Conservation (phyloP, 345 rosid genomes). For the Corymbia maculata region DNA sequence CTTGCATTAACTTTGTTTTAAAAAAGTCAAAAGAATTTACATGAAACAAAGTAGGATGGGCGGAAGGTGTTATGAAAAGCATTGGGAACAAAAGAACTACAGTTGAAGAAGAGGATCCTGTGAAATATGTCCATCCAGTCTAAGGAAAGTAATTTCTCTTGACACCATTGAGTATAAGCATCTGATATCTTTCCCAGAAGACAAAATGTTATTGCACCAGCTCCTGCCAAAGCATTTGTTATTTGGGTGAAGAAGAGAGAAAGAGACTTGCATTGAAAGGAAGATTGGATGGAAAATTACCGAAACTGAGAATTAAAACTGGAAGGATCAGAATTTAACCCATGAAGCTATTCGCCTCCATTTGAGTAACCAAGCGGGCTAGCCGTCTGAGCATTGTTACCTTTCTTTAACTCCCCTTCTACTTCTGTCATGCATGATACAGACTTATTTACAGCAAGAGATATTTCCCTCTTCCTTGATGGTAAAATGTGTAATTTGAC, state of each 20-base stretch:
- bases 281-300: background rate
- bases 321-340: background rate
- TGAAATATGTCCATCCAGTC: conserved; percentile 95
- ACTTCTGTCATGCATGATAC: background rate
- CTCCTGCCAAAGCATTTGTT: background rate
- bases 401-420: background rate
- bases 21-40: background rate
- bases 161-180: conserved; percentile 73
- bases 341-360: background rate
- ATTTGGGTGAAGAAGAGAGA: background rate
- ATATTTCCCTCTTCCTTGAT: background rate
- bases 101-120: conserved; percentile 46
- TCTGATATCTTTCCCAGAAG: conserved; percentile 56
- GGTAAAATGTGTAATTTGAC: background rate
- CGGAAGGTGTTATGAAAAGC: background rate
- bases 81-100: background rate
- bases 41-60: background rate
- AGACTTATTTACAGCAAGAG: background rate
- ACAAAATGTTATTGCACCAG: conserved; percentile 35
- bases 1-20: background rate
- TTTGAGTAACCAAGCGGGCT: background rate
- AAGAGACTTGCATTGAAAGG: background rate
- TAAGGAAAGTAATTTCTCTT: conserved; percentile 52
- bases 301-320: background rate
- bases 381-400: background rate